These are phyloP conservation scores for Termitomyces sp. DNA, from an alignment of 768 basidiomycete species.

Conservation along the genomic window DNA sequence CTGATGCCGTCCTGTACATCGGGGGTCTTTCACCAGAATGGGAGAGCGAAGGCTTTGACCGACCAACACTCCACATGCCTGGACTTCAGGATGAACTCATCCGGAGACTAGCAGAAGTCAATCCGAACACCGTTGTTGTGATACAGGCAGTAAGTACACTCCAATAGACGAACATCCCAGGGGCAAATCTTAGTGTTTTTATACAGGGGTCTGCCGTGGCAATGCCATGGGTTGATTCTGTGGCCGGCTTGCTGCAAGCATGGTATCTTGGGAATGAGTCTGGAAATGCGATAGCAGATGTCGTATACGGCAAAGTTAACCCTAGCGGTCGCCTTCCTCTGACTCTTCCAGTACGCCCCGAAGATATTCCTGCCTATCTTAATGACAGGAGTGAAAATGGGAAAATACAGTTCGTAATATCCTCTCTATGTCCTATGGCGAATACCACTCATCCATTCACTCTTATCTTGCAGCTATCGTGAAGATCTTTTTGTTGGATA, in stretches of 20 bases:
- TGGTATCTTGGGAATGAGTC: conserved; percentile 66
- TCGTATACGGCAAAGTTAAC: conserved; percentile 58
- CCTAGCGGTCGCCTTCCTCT: conserved; percentile 56
- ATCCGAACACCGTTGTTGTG: conserved; percentile 53
- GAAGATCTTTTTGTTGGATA: conserved; percentile 69
- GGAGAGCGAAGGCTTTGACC: conserved; percentile 74
- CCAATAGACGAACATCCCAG: not conserved
- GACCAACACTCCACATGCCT: conserved; percentile 55
- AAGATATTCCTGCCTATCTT: conserved; percentile 58
- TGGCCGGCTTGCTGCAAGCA: conserved; percentile 50
- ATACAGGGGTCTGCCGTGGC: conserved; percentile 59
- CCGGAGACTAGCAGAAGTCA: conserved; percentile 41
- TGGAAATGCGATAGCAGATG: conserved; percentile 60
- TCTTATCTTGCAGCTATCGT: conserved; percentile 31
- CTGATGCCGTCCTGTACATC: conserved; percentile 54
- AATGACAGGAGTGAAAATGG: conserved; percentile 58
- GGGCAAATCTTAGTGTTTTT: not conserved
- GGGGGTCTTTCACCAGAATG: conserved; percentile 64
- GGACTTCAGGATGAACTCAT: conserved; percentile 58
- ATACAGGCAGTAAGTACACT: conserved; percentile 48
- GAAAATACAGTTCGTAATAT: conserved; percentile 31
- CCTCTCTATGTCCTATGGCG: not conserved
- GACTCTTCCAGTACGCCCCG: conserved; percentile 50
- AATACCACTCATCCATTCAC: not conserved
- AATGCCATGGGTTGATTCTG: conserved; percentile 67